Evolutionary conservation across 345 rosid species (phyloP).

Genomic region (Microcos paniculata): DNA sequence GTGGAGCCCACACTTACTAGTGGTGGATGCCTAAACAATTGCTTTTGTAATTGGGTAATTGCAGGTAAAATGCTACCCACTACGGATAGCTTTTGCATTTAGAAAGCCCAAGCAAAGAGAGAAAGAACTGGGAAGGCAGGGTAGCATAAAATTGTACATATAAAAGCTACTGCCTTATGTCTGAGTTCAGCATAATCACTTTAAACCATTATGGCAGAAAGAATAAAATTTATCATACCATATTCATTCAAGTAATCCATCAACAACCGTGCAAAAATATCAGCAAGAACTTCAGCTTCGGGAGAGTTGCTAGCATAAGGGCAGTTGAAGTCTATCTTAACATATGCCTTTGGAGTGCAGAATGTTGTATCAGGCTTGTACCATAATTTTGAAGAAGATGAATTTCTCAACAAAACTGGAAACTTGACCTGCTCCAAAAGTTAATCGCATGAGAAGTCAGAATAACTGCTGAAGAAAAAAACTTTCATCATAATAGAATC

Average conservation of each 20-base stretch:
- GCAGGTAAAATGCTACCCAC: not conserved
- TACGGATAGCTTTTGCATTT: not conserved
- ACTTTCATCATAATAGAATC: not conserved
- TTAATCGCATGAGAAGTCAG: slow-evolving; percentile 21
- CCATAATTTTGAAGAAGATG: slow-evolving; percentile 69
- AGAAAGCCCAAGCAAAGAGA: not conserved
- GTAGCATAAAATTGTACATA: not conserved
- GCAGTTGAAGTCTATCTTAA: slow-evolving; percentile 79
- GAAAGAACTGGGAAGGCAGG: not conserved
- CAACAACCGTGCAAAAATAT: slow-evolving; percentile 67
- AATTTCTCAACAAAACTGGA: slow-evolving; percentile 65
- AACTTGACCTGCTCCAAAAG: slow-evolving; percentile 48
- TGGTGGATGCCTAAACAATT: no score
- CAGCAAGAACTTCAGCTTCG: slow-evolving; percentile 71
- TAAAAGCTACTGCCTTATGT: not conserved
- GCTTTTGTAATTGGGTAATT: no score
- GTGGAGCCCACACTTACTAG: no score
- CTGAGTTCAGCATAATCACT: not conserved
- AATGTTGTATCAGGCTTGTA: slow-evolving; percentile 85
- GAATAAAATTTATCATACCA: slow-evolving; percentile 44
- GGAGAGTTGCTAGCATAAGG: slow-evolving; percentile 75
- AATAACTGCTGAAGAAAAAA: not conserved
- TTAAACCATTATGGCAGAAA: not conserved
- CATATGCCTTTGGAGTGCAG: slow-evolving; percentile 76
- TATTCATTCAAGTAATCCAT: slow-evolving; percentile 95